These are phyloP conservation scores for Plantago elongata DNA, from an alignment of 257 asterid species.

Conservation along the genomic window DNA sequence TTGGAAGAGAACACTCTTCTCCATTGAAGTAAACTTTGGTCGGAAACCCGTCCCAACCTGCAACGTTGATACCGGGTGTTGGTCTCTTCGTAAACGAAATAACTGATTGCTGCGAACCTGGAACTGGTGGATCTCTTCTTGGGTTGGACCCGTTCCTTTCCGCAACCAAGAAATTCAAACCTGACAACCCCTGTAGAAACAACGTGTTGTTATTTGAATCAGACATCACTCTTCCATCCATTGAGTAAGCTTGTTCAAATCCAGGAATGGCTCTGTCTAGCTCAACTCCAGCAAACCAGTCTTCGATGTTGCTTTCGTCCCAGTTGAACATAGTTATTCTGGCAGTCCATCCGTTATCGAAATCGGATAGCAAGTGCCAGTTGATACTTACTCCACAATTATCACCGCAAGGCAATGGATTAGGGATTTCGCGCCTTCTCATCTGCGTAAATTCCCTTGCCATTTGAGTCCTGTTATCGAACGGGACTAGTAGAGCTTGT, in stretches of 20 bases:
- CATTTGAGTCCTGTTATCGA: conserved; percentile 45
- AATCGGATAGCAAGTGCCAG: conserved; percentile 64
- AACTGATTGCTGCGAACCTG: conserved; percentile 57
- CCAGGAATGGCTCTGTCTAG: conserved; percentile 47
- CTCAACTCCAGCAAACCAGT: conserved; percentile 64
- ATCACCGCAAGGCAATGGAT: conserved; percentile 64
- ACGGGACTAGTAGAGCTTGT: conserved; percentile 53
- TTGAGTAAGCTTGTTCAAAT: conserved; percentile 47
- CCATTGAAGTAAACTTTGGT: conserved; percentile 71
- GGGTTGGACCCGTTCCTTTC: conserved; percentile 47
- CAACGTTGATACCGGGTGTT: conserved; percentile 44
- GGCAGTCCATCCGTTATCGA: conserved; percentile 53
- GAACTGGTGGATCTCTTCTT: conserved; percentile 52
- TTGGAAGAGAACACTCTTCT: conserved; percentile 67
- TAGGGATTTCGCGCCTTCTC: conserved; percentile 28
- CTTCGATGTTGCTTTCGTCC: conserved; percentile 37
- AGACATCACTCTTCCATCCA: conserved; percentile 41
- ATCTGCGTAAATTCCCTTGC: conserved; percentile 22
- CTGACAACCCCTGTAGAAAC: conserved; percentile 45
- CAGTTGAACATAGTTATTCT: conserved; percentile 67
- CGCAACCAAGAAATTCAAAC: conserved; percentile 40
- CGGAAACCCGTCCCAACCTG: conserved; percentile 59
- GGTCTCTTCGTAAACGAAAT: conserved; percentile 56
- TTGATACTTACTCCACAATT: conserved; percentile 67
- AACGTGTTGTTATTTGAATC: conserved; percentile 35